Conservation (phyloP, 768 basidiomycete species). For the Boletus insuetus region DNA sequence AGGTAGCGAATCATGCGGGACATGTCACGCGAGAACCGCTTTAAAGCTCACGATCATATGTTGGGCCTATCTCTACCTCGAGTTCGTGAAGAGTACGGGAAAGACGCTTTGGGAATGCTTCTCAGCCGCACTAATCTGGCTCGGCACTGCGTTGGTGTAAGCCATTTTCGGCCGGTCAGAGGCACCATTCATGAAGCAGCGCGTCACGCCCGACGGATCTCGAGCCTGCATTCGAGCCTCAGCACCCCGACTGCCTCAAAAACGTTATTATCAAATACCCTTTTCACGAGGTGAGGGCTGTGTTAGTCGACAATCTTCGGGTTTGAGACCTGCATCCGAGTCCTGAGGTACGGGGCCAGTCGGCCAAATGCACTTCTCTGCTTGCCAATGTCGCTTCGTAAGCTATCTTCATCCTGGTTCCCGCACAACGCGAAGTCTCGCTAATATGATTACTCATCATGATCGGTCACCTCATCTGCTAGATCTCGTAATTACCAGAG, state of each 20-base stretch:
- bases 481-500: slow-evolving; percentile 26
- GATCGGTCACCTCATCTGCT: slow-evolving; percentile 20
- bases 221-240: slow-evolving; percentile 16
- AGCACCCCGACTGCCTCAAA: slow-evolving; percentile 19
- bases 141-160: slow-evolving; percentile 19
- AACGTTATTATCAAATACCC: slow-evolving; percentile 20
- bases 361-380: slow-evolving; percentile 5
- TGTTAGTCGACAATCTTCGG: slow-evolving; percentile 13
- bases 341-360: slow-evolving; percentile 5
- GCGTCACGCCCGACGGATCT: slow-evolving; percentile 18
- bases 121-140: slow-evolving; percentile 27
- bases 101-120: slow-evolving; percentile 13
- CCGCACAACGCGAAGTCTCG: slow-evolving; percentile 14
- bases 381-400: slow-evolving; percentile 15
- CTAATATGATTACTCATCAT: slow-evolving; percentile 20
- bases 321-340: slow-evolving; percentile 1
- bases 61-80: slow-evolving; percentile 9
- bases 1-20: slow-evolving; percentile 16
- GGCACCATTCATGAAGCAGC: slow-evolving; percentile 12
- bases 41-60: slow-evolving; percentile 24
- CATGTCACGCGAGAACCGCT: slow-evolving; percentile 16
- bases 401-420: slow-evolving; percentile 13
- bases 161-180: slow-evolving; percentile 18
- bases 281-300: slow-evolving; percentile 10
- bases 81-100: slow-evolving; percentile 5